Evolutionary conservation across 2,329 filamentous ascomycete genomes (phyloP).

Genomic region (Aureobasidium vineae): DNA sequence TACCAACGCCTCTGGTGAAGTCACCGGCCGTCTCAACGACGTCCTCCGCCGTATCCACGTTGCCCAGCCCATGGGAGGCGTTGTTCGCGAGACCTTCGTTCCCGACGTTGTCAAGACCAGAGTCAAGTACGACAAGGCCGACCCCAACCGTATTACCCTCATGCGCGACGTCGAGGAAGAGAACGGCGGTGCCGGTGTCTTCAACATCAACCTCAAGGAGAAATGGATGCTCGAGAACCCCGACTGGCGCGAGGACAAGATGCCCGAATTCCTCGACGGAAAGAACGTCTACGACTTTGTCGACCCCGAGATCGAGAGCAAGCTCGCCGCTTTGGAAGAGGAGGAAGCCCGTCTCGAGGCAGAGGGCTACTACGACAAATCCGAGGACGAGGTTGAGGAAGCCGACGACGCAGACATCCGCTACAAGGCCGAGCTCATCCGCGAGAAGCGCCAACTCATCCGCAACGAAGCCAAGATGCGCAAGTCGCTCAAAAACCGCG

Average conservation of each 20-base stretch:
- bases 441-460: conserved; percentile 89
- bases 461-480: conserved; percentile 93
- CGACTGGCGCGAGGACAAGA: conserved; percentile 95
- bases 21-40: conserved; percentile 79
- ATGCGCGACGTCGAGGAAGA: conserved; percentile 87
- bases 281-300: conserved; percentile 98
- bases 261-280: conserved; percentile 90
- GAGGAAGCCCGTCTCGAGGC: conserved; percentile 91
- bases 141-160: conserved; percentile 77
- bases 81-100: conserved; percentile 77
- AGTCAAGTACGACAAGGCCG: conserved; percentile 87
- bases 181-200: conserved; percentile 93
- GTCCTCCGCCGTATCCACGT: conserved; percentile 95
- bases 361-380: conserved; percentile 83
- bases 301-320: conserved; percentile 93
- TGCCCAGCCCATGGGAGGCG: conserved; percentile 83
- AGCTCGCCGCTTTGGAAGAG: conserved; percentile 86
- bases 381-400: conserved; percentile 74
- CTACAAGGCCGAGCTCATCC: conserved; percentile 91
- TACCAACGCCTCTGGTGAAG: conserved; percentile 72
- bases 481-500: conserved; percentile 96
- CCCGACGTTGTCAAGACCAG: conserved; percentile 76
- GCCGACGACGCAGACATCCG: conserved; percentile 83
- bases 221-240: conserved; percentile 84
- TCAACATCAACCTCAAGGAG: conserved; percentile 85